These are phyloP conservation scores for Fusarium sp. DNA, from an alignment of 2,329 filamentous ascomycete species.

Conservation along the genomic window DNA sequence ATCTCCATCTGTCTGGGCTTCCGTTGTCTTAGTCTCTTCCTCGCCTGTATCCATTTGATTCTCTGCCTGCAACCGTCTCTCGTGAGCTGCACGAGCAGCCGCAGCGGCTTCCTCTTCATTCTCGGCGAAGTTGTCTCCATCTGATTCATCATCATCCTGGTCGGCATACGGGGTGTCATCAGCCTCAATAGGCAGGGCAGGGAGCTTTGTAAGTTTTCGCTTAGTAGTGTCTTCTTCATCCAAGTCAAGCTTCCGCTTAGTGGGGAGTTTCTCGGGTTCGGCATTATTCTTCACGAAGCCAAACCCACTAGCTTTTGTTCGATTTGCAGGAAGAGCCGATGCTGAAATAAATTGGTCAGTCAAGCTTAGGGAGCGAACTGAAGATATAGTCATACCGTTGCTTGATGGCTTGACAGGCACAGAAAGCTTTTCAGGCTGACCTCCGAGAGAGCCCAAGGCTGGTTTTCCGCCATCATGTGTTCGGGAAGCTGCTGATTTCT, in stretches of 20 bases:
- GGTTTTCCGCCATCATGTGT: conserved; percentile 65
- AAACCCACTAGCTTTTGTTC: conserved; percentile 84
- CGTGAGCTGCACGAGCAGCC: conserved; percentile 85
- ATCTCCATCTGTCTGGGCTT: conserved; percentile 50
- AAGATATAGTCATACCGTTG: conserved; percentile 53
- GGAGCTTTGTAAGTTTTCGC: conserved; percentile 92
- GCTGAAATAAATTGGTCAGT: conserved; percentile 53
- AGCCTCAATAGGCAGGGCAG: conserved; percentile 77
- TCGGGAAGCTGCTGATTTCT: conserved; percentile 76
- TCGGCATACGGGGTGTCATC: conserved; percentile 72
- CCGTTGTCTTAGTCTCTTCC: conserved; percentile 45
- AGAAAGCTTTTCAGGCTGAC: conserved; percentile 54
- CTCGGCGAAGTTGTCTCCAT: conserved; percentile 81
- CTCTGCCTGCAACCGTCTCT: conserved; percentile 75
- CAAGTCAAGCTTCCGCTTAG: conserved; percentile 83
- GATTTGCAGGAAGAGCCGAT: conserved; percentile 74
- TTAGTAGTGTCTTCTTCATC: conserved; percentile 89
- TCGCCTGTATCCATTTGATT: conserved; percentile 61
- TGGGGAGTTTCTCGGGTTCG: conserved; percentile 74
- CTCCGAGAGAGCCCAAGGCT: conserved; percentile 63
- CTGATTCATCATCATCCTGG: conserved; percentile 78
- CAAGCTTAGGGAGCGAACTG: not conserved
- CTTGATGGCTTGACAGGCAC: conserved; percentile 52
- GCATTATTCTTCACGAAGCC: conserved; percentile 78
- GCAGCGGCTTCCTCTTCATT: conserved; percentile 91